phyloP scores from a whole-genome alignment of 768 basidiomycete species.

The Serendipita sp. region DNA sequence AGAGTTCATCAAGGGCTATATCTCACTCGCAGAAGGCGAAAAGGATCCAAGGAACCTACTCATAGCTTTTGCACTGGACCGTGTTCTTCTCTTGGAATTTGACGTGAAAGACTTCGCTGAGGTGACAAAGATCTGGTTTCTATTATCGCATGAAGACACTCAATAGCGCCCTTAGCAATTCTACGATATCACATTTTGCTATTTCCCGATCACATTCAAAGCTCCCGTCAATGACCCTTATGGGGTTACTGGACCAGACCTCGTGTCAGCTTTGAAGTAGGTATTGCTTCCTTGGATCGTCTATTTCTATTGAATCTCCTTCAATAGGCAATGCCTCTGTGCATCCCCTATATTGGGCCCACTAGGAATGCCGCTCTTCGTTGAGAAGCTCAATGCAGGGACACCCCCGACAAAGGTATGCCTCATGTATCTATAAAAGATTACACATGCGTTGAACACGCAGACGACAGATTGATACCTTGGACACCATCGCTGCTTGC shows the following conservation, averaged over 20 bases:
- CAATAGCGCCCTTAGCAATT: constrained; percentile 39
- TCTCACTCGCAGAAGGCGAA: constrained; percentile 76
- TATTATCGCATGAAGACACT: background rate
- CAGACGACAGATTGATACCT: constrained; percentile 56
- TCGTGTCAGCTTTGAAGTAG: constrained; percentile 56
- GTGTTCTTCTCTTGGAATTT: constrained; percentile 79
- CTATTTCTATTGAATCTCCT: constrained; percentile 7
- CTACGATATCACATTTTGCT: constrained; percentile 93
- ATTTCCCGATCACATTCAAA: constrained; percentile 94
- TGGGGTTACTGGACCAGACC: constrained; percentile 75
- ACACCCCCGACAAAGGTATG: constrained; percentile 68
- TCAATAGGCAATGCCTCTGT: constrained; percentile 45
- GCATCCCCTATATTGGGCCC: constrained; percentile 72
- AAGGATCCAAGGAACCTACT: constrained; percentile 94
- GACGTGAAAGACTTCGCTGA: constrained; percentile 61
- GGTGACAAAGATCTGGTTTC: constrained; percentile 28
- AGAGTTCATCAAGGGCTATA: constrained; percentile 61
- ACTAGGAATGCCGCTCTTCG: constrained; percentile 70
- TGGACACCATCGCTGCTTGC: constrained; percentile 59
- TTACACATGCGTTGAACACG: background rate
- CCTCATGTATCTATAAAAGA: background rate
- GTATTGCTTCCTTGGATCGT: constrained; percentile 8
- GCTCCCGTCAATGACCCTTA: constrained; percentile 91
- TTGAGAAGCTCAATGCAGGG: constrained; percentile 80
- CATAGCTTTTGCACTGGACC: constrained; percentile 72